Percentiles rank a stretch among this genome's conserved stretches.
Evolutionary conservation across 1,284 basidiomycete species (phyloP).

Genomic region (Leccinum pallidistipes): DNA sequence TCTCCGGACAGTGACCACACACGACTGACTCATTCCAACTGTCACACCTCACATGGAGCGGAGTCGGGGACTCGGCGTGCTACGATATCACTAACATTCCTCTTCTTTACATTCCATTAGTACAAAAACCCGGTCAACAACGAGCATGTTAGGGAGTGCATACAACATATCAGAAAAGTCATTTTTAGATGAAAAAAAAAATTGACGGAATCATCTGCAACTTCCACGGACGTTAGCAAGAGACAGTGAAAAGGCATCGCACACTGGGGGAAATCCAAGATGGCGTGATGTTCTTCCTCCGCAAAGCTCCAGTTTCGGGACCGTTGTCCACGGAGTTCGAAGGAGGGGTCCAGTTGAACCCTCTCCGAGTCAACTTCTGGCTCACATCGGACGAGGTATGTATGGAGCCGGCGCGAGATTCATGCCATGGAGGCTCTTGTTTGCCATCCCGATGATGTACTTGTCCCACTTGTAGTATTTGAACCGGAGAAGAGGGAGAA

Average conservation of each 20-base stretch:
- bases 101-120: neutral
- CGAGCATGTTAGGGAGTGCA: neutral
- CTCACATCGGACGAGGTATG: neutral
- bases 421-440: slow-evolving; percentile 3
- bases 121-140: slow-evolving; percentile 22
- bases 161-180: neutral
- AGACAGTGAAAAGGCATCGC: neutral
- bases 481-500: slow-evolving; percentile 15
- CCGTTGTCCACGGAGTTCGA: neutral
- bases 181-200: neutral
- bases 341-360: neutral
- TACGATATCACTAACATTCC: no score
- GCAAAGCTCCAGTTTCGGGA: neutral
- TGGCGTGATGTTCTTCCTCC: neutral
- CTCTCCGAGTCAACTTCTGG: neutral
- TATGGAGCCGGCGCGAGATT: neutral
- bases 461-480: slow-evolving; percentile 25
- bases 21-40: no score
- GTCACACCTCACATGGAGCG: no score
- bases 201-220: no score
- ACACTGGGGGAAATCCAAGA: neutral
- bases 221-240: neutral
- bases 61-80: no score
- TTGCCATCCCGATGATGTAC: slow-evolving; percentile 17
- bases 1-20: no score